phyloP scores from a whole-genome alignment of 2,329 filamentous ascomycete species.

The Aspergillus spinulosporus region DNA sequence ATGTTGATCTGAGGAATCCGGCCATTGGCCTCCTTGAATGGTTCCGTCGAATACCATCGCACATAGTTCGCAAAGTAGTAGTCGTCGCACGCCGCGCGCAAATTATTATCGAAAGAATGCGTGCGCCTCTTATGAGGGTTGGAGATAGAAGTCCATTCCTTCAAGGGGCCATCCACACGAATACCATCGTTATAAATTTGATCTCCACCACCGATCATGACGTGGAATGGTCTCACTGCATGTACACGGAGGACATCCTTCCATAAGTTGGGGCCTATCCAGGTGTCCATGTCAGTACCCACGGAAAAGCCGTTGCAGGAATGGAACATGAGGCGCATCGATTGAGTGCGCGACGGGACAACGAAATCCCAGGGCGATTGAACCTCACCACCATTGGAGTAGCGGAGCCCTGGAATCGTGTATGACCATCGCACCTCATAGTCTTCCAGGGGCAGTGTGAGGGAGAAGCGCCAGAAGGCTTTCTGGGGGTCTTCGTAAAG shows the following conservation, averaged over 20 bases:
- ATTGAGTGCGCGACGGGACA: constrained; percentile 60
- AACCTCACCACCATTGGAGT: constrained; percentile 58
- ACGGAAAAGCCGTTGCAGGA: constrained; percentile 70
- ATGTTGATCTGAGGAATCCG: constrained; percentile 66
- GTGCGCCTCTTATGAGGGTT: constrained; percentile 62
- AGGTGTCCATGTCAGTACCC: constrained; percentile 63
- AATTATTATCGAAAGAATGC: constrained; percentile 64
- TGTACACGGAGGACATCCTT: constrained; percentile 65
- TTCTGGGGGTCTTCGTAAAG: constrained; percentile 61
- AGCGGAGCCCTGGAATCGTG: constrained; percentile 65
- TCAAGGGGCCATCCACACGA: constrained; percentile 77
- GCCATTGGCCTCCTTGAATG: constrained; percentile 59
- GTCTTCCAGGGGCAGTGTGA: constrained; percentile 65
- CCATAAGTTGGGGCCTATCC: constrained; percentile 64
- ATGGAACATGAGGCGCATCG: constrained; percentile 70
- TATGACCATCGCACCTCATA: constrained; percentile 81
- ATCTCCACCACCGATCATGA: constrained; percentile 86
- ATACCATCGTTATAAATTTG: constrained; percentile 80
- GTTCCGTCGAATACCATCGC: constrained; percentile 68
- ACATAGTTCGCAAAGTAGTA: constrained; percentile 65
- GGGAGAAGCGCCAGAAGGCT: constrained; percentile 61
- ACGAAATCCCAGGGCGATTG: constrained; percentile 55
- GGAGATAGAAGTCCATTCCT: constrained; percentile 60
- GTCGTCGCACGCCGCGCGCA: constrained; percentile 60
- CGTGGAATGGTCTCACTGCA: constrained; percentile 60